Conservation (phyloP, 2,329 filamentous ascomycete genomes). For the Pseudogymnoascus sp. region DNA sequence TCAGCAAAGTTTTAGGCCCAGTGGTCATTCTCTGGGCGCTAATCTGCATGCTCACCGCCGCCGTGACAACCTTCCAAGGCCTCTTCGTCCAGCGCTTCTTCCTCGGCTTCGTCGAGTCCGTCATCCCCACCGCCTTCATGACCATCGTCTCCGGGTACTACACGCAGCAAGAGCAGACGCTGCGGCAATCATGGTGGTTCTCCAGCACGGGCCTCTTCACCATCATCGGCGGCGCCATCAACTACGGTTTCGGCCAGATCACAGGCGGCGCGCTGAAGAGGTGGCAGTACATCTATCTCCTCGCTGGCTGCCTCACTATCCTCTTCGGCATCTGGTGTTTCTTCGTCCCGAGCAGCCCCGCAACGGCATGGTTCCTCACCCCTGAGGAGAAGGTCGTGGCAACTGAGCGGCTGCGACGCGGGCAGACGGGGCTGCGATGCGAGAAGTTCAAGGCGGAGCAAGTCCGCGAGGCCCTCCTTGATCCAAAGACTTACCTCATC, state of each 20-base stretch:
- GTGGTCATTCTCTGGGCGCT: slow-evolving; percentile 59
- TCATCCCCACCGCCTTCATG: slow-evolving; percentile 62
- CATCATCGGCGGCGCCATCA: slow-evolving; percentile 55
- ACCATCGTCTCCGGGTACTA: slow-evolving; percentile 55
- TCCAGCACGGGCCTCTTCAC: slow-evolving; percentile 47
- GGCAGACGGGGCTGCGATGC: slow-evolving; percentile 57
- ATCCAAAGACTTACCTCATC: slow-evolving; percentile 57
- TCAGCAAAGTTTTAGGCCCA: slow-evolving; percentile 55
- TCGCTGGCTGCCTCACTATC: slow-evolving; percentile 57
- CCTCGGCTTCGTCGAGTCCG: slow-evolving; percentile 52
- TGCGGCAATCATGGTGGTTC: slow-evolving; percentile 63
- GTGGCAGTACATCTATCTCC: slow-evolving; percentile 67
- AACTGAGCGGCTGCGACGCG: slow-evolving; percentile 53
- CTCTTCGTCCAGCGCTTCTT: slow-evolving; percentile 62
- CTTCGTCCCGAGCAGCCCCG: slow-evolving; percentile 56
- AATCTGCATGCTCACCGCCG: slow-evolving; percentile 62
- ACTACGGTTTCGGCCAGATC: slow-evolving; percentile 63
- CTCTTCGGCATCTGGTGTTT: slow-evolving; percentile 60
- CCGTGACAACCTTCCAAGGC: slow-evolving; percentile 55
- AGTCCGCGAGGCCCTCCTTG: slow-evolving; percentile 49
- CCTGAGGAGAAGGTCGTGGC: slow-evolving; percentile 55
- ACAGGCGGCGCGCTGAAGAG: slow-evolving; percentile 42
- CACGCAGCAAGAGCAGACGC: slow-evolving; percentile 56
- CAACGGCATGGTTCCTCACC: slow-evolving; percentile 61
- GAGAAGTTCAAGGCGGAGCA: slow-evolving; percentile 53